Conservation (phyloP, 176 grass and related monocot species). For the Chloris gayana region DNA sequence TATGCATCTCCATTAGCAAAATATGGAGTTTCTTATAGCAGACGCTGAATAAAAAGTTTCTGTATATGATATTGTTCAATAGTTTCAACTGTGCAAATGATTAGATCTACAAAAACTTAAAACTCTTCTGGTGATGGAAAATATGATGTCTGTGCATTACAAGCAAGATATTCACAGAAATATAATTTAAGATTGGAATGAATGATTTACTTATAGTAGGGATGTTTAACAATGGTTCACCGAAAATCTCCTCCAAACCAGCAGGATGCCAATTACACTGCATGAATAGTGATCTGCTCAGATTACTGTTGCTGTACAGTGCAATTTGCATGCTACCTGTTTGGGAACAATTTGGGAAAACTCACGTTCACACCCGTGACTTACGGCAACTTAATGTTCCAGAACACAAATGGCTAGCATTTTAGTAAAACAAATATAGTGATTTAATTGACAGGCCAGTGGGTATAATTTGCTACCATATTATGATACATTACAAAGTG, state of each 20-base stretch:
- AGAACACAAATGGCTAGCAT: conserved; percentile 5
- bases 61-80: conserved; percentile 11
- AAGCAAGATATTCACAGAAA: background rate
- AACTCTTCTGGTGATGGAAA: background rate
- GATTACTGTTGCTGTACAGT: background rate
- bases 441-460: background rate
- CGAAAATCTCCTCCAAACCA: background rate
- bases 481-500: conserved; percentile 2
- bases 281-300: background rate
- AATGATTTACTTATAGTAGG: background rate
- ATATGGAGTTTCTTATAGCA: conserved; percentile 29
- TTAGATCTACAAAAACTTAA: background rate
- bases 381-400: background rate
- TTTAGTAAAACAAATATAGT: background rate
- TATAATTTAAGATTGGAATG: background rate
- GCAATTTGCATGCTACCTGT: background rate
- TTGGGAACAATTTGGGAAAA: background rate
- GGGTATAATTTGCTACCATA: background rate
- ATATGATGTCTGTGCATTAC: background rate
- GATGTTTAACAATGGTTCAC: background rate
- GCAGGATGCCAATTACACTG: background rate
- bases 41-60: conserved; percentile 3
- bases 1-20: background rate
- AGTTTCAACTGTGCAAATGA: background rate
- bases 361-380: background rate